Base-by-base conservation (phyloP, 148 eudicot genomes). In the Vaccinium darrowii region DNA sequence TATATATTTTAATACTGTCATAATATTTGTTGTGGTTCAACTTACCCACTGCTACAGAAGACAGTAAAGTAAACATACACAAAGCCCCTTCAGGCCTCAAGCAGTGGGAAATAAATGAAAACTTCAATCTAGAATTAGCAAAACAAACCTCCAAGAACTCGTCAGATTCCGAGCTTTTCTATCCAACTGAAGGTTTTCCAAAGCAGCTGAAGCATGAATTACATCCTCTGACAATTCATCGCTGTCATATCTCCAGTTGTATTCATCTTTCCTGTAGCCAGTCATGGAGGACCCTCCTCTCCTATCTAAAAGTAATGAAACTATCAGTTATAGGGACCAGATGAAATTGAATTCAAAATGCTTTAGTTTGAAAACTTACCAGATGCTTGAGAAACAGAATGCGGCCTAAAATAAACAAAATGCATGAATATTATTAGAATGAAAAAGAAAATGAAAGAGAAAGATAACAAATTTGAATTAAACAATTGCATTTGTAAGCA, bases 121-220 rank as follows among this genome's bases (percentile, higher is more conserved):
- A 18, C 23, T 23, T 14, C 49, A 36, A 47, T 52, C n/a, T 10
- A 71, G 57, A 21, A 87, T 73, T 14, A 49, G 19, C 56, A 84
- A 84, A 62, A 91, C 90, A 78, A 58, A 94, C 98, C 99, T 90
- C 98, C 99, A 95, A 74, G 98, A 95, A 62, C 93, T 88, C 75
- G 99, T 92, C 49, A 94, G 85, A 87, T 93, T 92, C 63, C 99
- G 94, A 86, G 99, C 91, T 87, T 97, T 97, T 86, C 98, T 93
- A 87, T 97, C 98, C 94, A 97, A 83, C 78, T 97, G 99, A 86
- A 97, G 91, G 87, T 97, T 97, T 87, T 93, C 98, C 60, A 95
- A 83, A 83, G 98, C 98, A 84, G 98, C 91, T 84, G 98, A 94
- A 80, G 98, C 94, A 82, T 91, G 93, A 27, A 82, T 84, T 49